Percentiles rank a stretch among this genome's conserved stretches.
Evolutionary conservation across 2,329 filamentous ascomycete genomes (phyloP).

Genomic region (Cladosporium sp.): DNA sequence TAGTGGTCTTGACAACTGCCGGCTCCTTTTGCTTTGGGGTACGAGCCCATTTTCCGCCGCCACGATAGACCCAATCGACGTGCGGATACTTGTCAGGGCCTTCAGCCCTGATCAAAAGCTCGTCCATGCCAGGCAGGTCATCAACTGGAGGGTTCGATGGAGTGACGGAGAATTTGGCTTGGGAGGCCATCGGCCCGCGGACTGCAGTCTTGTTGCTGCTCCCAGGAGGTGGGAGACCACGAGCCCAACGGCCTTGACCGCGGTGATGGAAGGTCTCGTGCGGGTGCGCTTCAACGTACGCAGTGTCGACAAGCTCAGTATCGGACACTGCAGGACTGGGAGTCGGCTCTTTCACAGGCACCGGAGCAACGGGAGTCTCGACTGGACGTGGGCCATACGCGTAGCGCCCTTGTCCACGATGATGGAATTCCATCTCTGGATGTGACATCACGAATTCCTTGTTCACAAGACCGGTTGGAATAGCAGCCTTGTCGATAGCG

Average conservation of each 20-base stretch:
- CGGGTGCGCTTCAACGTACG: slow-evolving; percentile 31
- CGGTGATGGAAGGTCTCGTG: slow-evolving; percentile 32
- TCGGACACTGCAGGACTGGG: slow-evolving; percentile 3
- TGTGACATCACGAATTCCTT: slow-evolving; percentile 29
- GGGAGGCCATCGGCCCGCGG: slow-evolving; percentile 27
- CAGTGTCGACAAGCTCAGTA: slow-evolving; percentile 25
- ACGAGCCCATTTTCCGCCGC: slow-evolving; percentile 36
- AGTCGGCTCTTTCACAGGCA: slow-evolving; percentile 4
- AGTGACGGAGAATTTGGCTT: slow-evolving; percentile 6
- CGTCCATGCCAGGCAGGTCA: slow-evolving; percentile 21
- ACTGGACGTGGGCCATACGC: slow-evolving; percentile 24
- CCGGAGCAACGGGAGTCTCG: slow-evolving; percentile 6
- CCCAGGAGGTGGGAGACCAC: slow-evolving; percentile 30
- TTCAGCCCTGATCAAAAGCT: slow-evolving; percentile 32
- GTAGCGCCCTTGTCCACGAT: slow-evolving; percentile 33
- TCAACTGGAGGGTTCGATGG: slow-evolving; percentile 6
- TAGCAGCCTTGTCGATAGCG: neutral
- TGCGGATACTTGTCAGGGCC: slow-evolving; percentile 35
- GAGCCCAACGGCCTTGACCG: slow-evolving; percentile 35
- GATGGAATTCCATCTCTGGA: slow-evolving; percentile 30
- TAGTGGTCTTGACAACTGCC: neutral
- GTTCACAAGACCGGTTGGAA: slow-evolving; percentile 19
- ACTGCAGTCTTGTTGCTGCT: slow-evolving; percentile 31
- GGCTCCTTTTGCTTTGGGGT: slow-evolving; percentile 25
- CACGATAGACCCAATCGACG: slow-evolving; percentile 34